A percentile compares a stretch with the other conserved stretches of the same genome.
Conservation (phyloP, 176 grass and related monocot genomes). For the Lolium multiflorum region DNA sequence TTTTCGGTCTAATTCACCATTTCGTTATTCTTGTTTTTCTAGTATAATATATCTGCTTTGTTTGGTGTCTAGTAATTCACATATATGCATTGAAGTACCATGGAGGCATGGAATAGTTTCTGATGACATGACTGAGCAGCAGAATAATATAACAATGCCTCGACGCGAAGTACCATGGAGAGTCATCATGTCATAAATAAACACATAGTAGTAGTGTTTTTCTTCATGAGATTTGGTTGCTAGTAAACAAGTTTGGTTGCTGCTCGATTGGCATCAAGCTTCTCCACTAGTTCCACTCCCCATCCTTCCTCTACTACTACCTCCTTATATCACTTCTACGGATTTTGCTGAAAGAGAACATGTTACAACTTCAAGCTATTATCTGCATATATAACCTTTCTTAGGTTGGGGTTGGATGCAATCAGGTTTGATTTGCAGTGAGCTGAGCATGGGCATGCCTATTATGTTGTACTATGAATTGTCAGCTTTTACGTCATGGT, state of each 20-base stretch:
- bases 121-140: not conserved
- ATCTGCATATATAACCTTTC: not conserved
- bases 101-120: not conserved
- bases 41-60: too few relatives aligned
- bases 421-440: not conserved
- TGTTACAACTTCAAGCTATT: slow-evolving; percentile 16
- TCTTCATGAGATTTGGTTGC: not conserved
- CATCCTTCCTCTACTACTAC: not conserved
- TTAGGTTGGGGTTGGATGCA: not conserved
- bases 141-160: not conserved
- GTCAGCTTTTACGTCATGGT: slow-evolving; percentile 6
- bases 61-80: not conserved
- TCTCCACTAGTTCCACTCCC: not conserved
- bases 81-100: not conserved
- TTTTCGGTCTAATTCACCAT: not conserved
- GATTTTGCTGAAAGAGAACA: not conserved
- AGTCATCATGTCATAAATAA: not conserved
- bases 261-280: not conserved
- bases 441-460: not conserved
- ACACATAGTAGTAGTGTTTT: not conserved
- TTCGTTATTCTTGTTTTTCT: not conserved
- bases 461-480: not conserved
- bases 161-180: not conserved
- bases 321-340: not conserved
- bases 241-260: slow-evolving; percentile 2